Percentiles rank a stretch among this genome's conserved stretches.
These are phyloP conservation scores for Vigna angularis DNA, from an alignment of 306 rosid genomes.

Conservation along the genomic window DNA sequence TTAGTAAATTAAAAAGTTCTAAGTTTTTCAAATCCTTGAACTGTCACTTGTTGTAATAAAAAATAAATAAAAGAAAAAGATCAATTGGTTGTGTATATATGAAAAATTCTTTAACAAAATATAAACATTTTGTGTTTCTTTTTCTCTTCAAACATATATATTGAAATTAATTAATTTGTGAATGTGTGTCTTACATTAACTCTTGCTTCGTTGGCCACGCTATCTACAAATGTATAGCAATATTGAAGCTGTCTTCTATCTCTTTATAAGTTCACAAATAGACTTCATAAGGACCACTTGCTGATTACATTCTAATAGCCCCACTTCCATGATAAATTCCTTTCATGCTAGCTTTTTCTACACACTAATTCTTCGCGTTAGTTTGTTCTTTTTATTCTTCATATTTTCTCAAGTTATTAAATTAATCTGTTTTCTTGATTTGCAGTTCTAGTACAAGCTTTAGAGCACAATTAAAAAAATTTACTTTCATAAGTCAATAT, in stretches of 20 bases:
- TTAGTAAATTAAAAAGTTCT: too few relatives aligned
- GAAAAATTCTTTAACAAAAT: background rate
- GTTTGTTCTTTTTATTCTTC: constrained; percentile 13
- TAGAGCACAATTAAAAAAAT: background rate
- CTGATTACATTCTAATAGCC: constrained; percentile 27
- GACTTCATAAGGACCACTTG: constrained; percentile 58
- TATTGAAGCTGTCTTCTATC: constrained; percentile 29
- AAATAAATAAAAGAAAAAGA: too few relatives aligned
- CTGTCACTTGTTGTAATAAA: too few relatives aligned
- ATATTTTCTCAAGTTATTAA: background rate
- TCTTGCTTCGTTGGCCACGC: constrained; percentile 57
- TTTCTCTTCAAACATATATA: background rate
- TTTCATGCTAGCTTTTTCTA: constrained; percentile 52
- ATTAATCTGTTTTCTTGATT: constrained; percentile 24
- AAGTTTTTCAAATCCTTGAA: too few relatives aligned
- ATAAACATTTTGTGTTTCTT: background rate
- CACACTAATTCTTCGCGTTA: constrained; percentile 3
- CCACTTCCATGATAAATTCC: constrained; percentile 51
- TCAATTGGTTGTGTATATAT: too few relatives aligned
- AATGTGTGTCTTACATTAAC: constrained; percentile 36
- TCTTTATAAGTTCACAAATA: constrained; percentile 7
- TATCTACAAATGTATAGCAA: constrained; percentile 17
- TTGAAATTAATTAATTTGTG: background rate
- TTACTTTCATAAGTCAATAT: background rate
- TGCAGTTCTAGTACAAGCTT: background rate